Base-by-base conservation (phyloP, 345 rosid species). In the Lepidium aucheri region DNA sequence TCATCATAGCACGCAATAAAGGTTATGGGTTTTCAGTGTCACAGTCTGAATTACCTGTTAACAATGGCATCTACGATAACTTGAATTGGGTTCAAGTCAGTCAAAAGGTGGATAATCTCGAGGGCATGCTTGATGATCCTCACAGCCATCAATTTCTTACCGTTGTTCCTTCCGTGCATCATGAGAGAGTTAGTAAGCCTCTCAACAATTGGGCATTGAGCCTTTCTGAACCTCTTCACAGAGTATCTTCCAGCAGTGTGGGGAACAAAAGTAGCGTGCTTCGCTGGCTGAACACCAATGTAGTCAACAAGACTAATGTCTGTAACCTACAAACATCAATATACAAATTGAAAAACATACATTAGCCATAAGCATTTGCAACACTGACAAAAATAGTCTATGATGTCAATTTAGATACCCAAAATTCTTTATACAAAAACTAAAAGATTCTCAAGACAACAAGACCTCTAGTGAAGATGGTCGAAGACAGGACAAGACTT, bases 171-270 rank as follows among this genome's bases (percentile, higher is more conserved):
- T 1, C 97, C 97, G 5, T 93, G 90, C 97, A 93, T 93, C 98
- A 90, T 90, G 6, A 93, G 84, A 6, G 97, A 88, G 80, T 93
- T 93, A 0, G 98, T 90, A 9, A 92, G 89, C 83, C 98, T 81
- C 85, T 92, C 97, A 4, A 89, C 86, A 34, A 92, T 87, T 5
- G 97, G 98, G 81, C 98, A 92, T 24, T 92, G 97, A 9, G 98
- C 97, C 78, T 92, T 92, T 63, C 98, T 81, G 85, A 92, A 92
- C 10, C 98, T 85, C 77, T 92, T 89, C 13, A 82, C 91, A 0
- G 97, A 88, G 84, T 91, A 92, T 78, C 98, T 77, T 30, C 97
- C 97, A 62, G 97, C 91, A 14, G 98, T 92, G 84, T 92, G 97
- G 2, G 98, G 97, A 0, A 92, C 88, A 83, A 67, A 92, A 13